phyloP scores from a whole-genome alignment of 2,329 filamentous ascomycete genomes.

The Neopestalotiopsis rosae region DNA sequence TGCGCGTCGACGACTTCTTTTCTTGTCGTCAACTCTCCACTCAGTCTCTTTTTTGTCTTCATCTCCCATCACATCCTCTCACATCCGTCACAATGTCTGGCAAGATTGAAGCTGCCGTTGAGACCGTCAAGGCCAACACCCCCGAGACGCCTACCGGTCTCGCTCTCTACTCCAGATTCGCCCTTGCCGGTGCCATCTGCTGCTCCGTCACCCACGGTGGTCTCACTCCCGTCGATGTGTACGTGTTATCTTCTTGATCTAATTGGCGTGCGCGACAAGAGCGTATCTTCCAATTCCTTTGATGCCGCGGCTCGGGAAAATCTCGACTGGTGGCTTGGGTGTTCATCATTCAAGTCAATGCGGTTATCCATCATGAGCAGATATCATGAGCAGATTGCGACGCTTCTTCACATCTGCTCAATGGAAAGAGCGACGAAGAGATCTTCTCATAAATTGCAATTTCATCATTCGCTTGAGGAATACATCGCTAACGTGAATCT shows the following conservation, averaged over 20 bases:
- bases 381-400: background rate
- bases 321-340: background rate
- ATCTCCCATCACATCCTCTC: conserved; percentile 18
- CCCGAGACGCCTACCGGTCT: conserved; percentile 32
- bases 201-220: conserved; percentile 97
- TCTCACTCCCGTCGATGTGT: conserved; percentile 99
- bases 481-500: background rate
- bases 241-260: conserved; percentile 53
- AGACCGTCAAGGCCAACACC: conserved; percentile 32
- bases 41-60: conserved; percentile 23
- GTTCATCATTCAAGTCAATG: background rate
- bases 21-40: conserved; percentile 29
- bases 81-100: conserved; percentile 29
- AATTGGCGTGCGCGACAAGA: background rate
- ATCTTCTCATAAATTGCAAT: background rate
- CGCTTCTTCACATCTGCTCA: background rate
- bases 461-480: background rate
- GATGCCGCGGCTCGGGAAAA: background rate
- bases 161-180: conserved; percentile 89
- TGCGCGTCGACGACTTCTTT: conserved; percentile 18
- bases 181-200: conserved; percentile 96
- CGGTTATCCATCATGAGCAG: background rate
- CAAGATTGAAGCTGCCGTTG: conserved; percentile 25
- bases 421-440: background rate
- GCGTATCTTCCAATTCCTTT: background rate